phyloP scores from a whole-genome alignment of 352 stramenopile species.

The Globisporangium cystogenes region DNA sequence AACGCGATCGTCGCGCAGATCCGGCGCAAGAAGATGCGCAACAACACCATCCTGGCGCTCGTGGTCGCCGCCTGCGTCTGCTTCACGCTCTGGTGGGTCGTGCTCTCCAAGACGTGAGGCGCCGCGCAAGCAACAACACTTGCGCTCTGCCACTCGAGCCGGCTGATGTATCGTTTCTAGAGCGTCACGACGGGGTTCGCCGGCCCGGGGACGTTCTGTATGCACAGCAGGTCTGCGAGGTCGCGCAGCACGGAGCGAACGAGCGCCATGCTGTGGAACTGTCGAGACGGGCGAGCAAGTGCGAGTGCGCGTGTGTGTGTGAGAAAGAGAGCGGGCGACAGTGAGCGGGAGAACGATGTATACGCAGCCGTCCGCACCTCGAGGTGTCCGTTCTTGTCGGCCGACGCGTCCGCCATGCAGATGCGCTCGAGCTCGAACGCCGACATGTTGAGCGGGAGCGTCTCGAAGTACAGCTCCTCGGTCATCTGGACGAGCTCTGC shows the following conservation, averaged over 20 bases:
- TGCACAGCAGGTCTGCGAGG: slow-evolving; percentile 34
- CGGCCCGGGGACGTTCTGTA: slow-evolving; percentile 30
- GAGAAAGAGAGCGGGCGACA: no score
- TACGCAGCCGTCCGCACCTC: slow-evolving; percentile 23
- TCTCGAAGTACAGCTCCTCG: slow-evolving; percentile 50
- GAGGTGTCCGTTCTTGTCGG: slow-evolving; percentile 33
- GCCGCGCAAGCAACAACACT: no score
- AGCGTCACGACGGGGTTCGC: slow-evolving; percentile 36
- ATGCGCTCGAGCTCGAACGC: slow-evolving; percentile 45
- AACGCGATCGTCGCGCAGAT: slow-evolving; percentile 97
- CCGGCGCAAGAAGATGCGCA: slow-evolving; percentile 93
- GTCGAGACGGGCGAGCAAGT: slow-evolving; percentile 1
- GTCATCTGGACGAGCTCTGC: slow-evolving; percentile 47
- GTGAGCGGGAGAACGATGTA: no score
- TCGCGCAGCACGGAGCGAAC: slow-evolving; percentile 40
- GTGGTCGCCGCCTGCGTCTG: slow-evolving; percentile 95
- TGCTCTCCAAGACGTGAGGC: slow-evolving; percentile 59
- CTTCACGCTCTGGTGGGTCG: slow-evolving; percentile 96
- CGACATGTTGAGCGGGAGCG: slow-evolving; percentile 43
- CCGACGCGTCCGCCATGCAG: slow-evolving; percentile 36
- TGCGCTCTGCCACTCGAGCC: no score
- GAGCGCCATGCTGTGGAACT: slow-evolving; percentile 46
- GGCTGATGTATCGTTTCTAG: slow-evolving; percentile 10
- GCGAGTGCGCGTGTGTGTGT: no score
- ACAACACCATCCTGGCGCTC: slow-evolving; percentile 96